Base-by-base conservation (phyloP, 1,139 yeast species). In the Diutina rugosa region DNA sequence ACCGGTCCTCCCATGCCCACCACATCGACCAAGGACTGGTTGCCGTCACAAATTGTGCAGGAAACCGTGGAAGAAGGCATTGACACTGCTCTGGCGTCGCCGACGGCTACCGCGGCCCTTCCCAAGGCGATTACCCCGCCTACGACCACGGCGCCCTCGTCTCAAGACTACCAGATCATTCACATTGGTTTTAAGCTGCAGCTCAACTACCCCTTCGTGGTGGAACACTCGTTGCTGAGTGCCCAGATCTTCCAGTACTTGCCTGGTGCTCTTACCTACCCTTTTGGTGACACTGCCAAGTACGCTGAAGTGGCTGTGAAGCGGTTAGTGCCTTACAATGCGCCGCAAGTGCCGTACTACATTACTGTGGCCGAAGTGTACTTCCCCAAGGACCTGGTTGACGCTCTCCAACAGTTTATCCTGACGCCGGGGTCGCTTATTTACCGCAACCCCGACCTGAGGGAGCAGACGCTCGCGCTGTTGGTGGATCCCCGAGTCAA, bases 361-460 rank as follows among this genome's bases (percentile, higher is more conserved):
- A 84, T 85, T 57, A 84, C 91, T 0, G 87, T 87, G 59, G 93
- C 93, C 18, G 88, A 84, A 66, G 87, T 85, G 56, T 85, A 83
- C 65, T 85, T 84, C 75, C 89, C 89, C 54, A 66, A 71, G n/a
- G 67, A 68, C 14, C 70, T 77, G 16, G 72, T 84, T 18, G 64
- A 65, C 14, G 66, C 72, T 0, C 73, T 87, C 62, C 77, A 78
- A 57, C 66, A 67, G 46, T 68, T 73, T 54, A 68, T 87, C 49
- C 68, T 71, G 55, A 69, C 79, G 58, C 56, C 72, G 0, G 63
- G 69, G 14, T 84, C 90, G 6, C 59, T 61, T 38, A 63, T 87
- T 51, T 86, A 82, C 68, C 63, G 72, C 55, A 80, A 80, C 62
- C 73, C 79, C 14, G 77, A 76, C 57, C 62, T 72, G 1, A 76